Base-by-base conservation (phyloP, 2,329 filamentous ascomycete genomes). In the Cladosporium sp. region DNA sequence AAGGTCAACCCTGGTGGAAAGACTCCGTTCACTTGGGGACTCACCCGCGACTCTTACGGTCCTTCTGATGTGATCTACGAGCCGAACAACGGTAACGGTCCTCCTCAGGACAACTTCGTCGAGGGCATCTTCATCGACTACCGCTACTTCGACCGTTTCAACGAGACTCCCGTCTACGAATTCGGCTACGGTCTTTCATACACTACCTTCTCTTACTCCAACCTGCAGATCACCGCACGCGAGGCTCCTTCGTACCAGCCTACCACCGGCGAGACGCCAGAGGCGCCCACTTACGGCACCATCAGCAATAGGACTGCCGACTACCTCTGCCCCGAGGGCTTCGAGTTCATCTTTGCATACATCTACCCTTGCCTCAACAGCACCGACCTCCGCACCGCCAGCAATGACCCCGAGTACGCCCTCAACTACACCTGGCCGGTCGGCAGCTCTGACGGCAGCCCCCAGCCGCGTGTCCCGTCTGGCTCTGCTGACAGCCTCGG, bases 111-210 rank as follows among this genome's bases (percentile, higher is more conserved):
- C 37, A 80, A 89, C 62, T 95, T 89, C 65, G 74, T 75, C 6
- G 88, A 93, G 69, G 88, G 89, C 13, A 76, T 86, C 49, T 89
- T 91, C 68, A 90, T 95, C 64, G 89, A 93, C 70, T 89, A 89
- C 72, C 81, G 86, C 37, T 76, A 83, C 59, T 88, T 93, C 49
- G 89, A 95, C 71, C 76, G 77, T 62, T 68, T 77, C 52, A 74
- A 81, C 59, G 77, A 81, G 50, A 80, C 81, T 1, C 87, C 88
- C 1, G 80, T 87, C 57, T 93, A 84, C 69, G 87, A 91, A 64
- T 95, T 93, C 61, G 89, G 89, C 7, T 87, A 80, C 62, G 89
- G 89, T 52, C 74, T 95, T 10, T 87, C 82, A 3, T 95, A 93
- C 76, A 89, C 87, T 1, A 88, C 78, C 2, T 92, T 95, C 64